Base-by-base conservation (phyloP, 352 stramenopile species). In the Phytophthora tubulina region DNA sequence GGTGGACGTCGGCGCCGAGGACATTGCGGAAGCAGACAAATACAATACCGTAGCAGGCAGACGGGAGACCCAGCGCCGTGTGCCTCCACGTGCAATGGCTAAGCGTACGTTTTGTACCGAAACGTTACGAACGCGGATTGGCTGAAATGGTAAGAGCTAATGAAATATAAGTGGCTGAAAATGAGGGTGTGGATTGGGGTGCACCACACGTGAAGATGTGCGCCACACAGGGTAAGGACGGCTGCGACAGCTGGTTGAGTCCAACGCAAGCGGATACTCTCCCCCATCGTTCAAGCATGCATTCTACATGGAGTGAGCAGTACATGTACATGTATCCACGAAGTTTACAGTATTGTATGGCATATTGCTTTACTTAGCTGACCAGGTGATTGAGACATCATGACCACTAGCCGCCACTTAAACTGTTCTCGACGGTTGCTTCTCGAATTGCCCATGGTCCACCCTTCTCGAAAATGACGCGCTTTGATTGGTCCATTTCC, bases 1-100 rank as follows among this genome's bases (percentile, higher is more conserved):
- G 32, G 70, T 82, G 52, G 68, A 72, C 51, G 64, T 67, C 58
- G 68, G 78, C 58, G 76, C 80, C 42, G 71, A 79, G 50, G 71
- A 78, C 75, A 84, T 84, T 51, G 35, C 17, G 57, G 9, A 14
- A 41, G 11, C 50, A n/a, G 33, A 31, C 17, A n/a, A 33, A 51
- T 21, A 13, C 14, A 49, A 48, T 1, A 55, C 41, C 17, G 35
- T 33, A n/a, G 45, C 27, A 1, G 21, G 21, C 21, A 27, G 21
- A 27, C 21, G 44, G 8, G 62, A 67, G 44, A 72, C 56, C 35
- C 36, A 51, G 50, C 52, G 44, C 17, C 39, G 39, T 53, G 56
- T 51, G 45, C 39, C 50, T 61, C 49, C 33, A 36, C 42, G 46
- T 44, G 45, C 60, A 70, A 61, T 46, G n/a, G 56, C 64, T 63